Evolutionary conservation across 352 stramenopile species (phyloP), one percentile per base, ranked within the genome.

Genomic region (Globisporangium polare): DNA sequence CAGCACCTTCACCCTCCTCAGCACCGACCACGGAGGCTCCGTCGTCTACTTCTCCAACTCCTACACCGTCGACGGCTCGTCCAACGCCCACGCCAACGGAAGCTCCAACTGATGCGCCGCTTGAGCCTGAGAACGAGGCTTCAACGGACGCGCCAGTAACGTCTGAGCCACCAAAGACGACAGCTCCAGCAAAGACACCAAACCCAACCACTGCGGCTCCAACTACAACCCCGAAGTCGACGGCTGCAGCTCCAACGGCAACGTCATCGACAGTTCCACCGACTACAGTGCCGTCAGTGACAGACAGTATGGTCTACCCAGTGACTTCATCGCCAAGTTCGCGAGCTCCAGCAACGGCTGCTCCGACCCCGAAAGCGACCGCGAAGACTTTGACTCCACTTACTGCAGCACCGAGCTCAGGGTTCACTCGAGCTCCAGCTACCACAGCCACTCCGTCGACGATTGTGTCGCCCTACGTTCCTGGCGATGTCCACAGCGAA

Each of bases 401-500:
- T 9, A 33, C 31, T n/a, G n/a, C 39, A 8, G 20, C 41, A 50
- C 17, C 53, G 41, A 52, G 12, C 26, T 24, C 54, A 22, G 41
- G 24, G 18, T 27, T 60, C 24, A 52, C 39, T 26, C 27, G 37
- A 52, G 26, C 41, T 26, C 54, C 54, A 37, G 49, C 39, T 15
- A 20, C 29, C 27, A 55, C 49, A 27, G 17, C 26, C 22, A 17
- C 26, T 58, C 46, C 47, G 10, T 52, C 39, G 13, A 15, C 41
- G 26, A 58, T 49, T 43, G 33, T 22, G n/a, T 54, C 56, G 17
- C 39, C 54, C 3, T 76, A 78, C 37, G 63, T 68, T 9, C 72
- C 72, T 13, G 70, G 67, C 33, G 67, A 27, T 29, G 72, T 77
- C 8, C 72, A 80, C 29, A 52, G 50, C 1, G 59, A 78, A 59